Evolutionary conservation across 1,139 yeast genomes (phyloP).

Genomic region (Protomyces inundatus): DNA sequence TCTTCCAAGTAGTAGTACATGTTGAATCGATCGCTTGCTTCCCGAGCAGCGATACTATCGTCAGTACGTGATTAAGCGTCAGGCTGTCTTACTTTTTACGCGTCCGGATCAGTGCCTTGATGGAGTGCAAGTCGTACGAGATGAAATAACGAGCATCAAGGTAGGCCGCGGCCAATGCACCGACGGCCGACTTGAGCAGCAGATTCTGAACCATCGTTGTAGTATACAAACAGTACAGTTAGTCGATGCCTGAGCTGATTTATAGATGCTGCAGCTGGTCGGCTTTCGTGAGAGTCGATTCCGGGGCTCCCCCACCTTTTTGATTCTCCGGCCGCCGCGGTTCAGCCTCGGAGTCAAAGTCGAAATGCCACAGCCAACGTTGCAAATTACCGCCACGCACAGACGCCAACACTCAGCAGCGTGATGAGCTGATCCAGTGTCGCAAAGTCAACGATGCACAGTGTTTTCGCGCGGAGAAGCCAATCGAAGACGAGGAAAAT

Average conservation of each 20-base stretch:
- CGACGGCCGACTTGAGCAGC: slow-evolving; percentile 1
- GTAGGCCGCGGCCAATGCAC: slow-evolving; percentile 18
- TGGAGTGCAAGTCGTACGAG: slow-evolving; percentile 13
- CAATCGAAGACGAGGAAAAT: too few relatives aligned
- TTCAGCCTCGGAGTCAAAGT: too few relatives aligned
- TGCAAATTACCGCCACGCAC: too few relatives aligned
- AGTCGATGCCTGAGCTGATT: neutral
- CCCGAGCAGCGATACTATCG: neutral
- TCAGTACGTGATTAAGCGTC: neutral
- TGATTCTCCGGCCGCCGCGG: too few relatives aligned
- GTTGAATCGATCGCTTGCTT: slow-evolving; percentile 6
- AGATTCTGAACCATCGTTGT: neutral
- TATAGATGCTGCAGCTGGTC: too few relatives aligned
- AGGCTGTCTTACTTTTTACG: neutral
- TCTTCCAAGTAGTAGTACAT: slow-evolving; percentile 12
- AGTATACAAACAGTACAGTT: neutral
- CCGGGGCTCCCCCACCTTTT: too few relatives aligned
- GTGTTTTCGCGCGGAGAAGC: too few relatives aligned
- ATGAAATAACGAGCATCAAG: slow-evolving; percentile 16
- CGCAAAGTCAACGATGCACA: too few relatives aligned
- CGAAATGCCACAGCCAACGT: too few relatives aligned
- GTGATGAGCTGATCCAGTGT: too few relatives aligned
- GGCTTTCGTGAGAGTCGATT: too few relatives aligned
- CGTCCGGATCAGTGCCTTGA: slow-evolving; percentile 11
- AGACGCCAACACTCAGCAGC: too few relatives aligned